These are phyloP conservation scores for Jackrogersella multiformis DNA, from an alignment of 495 filamentous ascomycete genomes.

Conservation along the genomic window DNA sequence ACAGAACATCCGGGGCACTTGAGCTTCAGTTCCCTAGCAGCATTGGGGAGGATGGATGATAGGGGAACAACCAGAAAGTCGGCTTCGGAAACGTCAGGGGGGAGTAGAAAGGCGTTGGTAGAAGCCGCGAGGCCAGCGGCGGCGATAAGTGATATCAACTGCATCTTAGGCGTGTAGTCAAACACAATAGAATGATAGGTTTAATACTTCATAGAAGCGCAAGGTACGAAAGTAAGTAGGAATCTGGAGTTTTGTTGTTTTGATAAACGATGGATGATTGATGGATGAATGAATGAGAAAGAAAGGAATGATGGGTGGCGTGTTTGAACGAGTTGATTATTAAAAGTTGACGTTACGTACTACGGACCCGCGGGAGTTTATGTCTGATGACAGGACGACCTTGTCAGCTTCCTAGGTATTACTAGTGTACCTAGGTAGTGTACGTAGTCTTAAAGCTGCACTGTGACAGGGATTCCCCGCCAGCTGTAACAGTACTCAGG, in stretches of 20 bases:
- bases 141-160: slow-evolving; percentile 42
- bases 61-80: slow-evolving; percentile 46
- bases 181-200: slow-evolving; percentile 20
- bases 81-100: slow-evolving; percentile 37
- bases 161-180: slow-evolving; percentile 37
- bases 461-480: not conserved
- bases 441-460: slow-evolving; percentile 5
- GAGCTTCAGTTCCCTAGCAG: slow-evolving; percentile 45
- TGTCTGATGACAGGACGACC: not conserved
- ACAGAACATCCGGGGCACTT: slow-evolving; percentile 57
- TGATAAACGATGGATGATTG: slow-evolving; percentile 32
- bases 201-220: slow-evolving; percentile 41
- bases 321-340: slow-evolving; percentile 27
- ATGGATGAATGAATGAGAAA: slow-evolving; percentile 25
- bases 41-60: slow-evolving; percentile 26
- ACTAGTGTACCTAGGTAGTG: not conserved
- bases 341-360: slow-evolving; percentile 16
- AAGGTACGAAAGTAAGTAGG: slow-evolving; percentile 21
- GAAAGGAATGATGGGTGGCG: slow-evolving; percentile 35
- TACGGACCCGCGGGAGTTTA: slow-evolving; percentile 7
- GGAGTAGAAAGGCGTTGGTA: slow-evolving; percentile 46
- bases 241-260: slow-evolving; percentile 19
- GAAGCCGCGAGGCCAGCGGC: slow-evolving; percentile 47
- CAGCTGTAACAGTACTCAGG: not conserved
- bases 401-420: not conserved